Percentiles rank a stretch among this genome's conserved stretches.
phyloP scores from a whole-genome alignment of 2,329 filamentous ascomycete species.

The Trichoderma hamatum region DNA sequence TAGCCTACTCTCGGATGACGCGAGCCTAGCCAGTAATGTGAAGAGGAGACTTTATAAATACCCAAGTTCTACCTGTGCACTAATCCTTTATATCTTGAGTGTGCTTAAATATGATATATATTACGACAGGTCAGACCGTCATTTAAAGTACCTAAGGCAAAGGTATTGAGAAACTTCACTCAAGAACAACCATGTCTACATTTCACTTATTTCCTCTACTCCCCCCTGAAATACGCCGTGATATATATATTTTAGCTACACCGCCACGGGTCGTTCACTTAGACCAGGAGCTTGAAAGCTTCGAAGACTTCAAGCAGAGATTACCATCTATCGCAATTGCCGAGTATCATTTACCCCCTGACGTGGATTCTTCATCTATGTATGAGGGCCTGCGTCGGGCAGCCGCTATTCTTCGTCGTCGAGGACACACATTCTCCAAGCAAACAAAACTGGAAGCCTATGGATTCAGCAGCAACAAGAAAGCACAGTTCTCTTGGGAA shows the following conservation, averaged over 20 bases:
- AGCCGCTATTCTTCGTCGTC: neutral
- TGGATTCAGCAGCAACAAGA: conserved; percentile 2
- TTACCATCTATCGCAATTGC: neutral
- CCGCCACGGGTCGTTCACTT: neutral
- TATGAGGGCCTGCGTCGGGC: neutral
- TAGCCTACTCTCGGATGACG: too few species aligned
- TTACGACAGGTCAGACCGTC: too few species aligned
- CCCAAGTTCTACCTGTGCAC: too few species aligned
- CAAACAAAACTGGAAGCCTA: neutral
- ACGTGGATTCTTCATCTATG: neutral
- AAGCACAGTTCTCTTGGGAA: neutral
- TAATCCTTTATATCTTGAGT: too few species aligned
- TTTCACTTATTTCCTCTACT: conserved; percentile 4
- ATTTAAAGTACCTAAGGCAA: too few species aligned
- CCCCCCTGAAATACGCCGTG: neutral
- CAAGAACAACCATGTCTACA: neutral
- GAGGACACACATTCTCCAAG: neutral
- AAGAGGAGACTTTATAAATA: too few species aligned
- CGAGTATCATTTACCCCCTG: neutral
- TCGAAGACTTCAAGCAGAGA: neutral
- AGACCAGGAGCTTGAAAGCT: neutral
- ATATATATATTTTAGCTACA: conserved; percentile 1
- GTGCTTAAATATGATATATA: too few species aligned
- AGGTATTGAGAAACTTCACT: too few species aligned
- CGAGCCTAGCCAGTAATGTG: too few species aligned